A percentile compares a stretch with the other conserved stretches of the same genome.
Evolutionary conservation across 371 early-diverging fungal species (phyloP).

Genomic region (Haplosporangium sp.): DNA sequence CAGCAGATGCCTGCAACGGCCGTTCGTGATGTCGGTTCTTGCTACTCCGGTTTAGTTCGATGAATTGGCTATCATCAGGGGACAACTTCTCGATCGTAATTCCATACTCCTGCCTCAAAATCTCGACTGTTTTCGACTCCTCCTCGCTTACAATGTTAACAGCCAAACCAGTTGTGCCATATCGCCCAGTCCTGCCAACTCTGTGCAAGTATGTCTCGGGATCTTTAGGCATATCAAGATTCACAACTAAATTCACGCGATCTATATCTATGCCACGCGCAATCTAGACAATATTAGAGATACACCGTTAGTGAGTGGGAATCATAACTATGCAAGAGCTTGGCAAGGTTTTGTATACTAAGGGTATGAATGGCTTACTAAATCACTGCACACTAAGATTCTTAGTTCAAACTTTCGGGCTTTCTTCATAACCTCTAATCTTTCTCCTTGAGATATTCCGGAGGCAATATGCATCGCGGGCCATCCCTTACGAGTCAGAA

Average conservation of each 20-base stretch:
- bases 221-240: conserved; percentile 70
- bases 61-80: conserved; percentile 15
- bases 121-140: conserved; percentile 52
- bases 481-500: conserved; percentile 71
- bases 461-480: conserved; percentile 66
- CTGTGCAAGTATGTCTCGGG: conserved; percentile 75
- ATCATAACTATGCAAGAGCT: background rate
- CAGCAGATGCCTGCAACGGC: conserved; percentile 37
- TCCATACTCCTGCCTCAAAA: conserved; percentile 34
- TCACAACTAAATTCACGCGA: conserved; percentile 74
- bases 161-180: conserved; percentile 62
- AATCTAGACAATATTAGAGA: conserved; percentile 35
- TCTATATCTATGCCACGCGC: conserved; percentile 76
- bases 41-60: conserved; percentile 19
- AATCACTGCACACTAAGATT: conserved; percentile 82
- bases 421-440: conserved; percentile 72
- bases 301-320: too few relatives aligned
- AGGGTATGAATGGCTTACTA: conserved; percentile 59
- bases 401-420: conserved; percentile 76
- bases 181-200: conserved; percentile 81
- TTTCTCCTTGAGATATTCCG: conserved; percentile 65
- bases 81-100: conserved; percentile 42
- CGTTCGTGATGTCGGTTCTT: conserved; percentile 53
- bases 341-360: background rate
- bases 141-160: conserved; percentile 56